Evolutionary conservation across 2,329 filamentous ascomycete species (phyloP), one percentile per base, ranked within the genome.

Genomic region (Hypoxylon sp.): DNA sequence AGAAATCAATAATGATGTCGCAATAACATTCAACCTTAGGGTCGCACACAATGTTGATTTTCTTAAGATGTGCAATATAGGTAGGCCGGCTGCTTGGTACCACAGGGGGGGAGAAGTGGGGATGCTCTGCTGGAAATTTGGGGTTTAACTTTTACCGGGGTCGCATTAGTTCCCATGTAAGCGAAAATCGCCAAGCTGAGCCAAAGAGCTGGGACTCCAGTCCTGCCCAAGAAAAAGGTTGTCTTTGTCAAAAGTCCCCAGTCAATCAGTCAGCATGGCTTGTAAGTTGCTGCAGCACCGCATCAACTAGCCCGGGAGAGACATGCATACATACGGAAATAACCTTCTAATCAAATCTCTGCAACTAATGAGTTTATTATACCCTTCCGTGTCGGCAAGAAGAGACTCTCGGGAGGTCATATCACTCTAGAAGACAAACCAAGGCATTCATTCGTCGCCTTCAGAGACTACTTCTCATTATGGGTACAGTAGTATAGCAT

Each of bases 41-140:
- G 68, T 70, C 47, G 39, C 66, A 61, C 66, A 63, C 46, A 63
- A 67, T 50, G 67, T 59, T 69, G 74, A 74, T 76, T 73, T 72
- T 66, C 74, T 75, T 78, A 78, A 76, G 74, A 78, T 77, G 73
- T 77, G 76, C 74, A 74, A 74, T 77, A 78, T 78, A 78, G 74
- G 57, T 64, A 53, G 67, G 64, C 67, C 67, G 54, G 63, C 62
- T 62, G 59, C 42, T 67, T 71, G 63, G 69, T 71, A 67, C 66
- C 58, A 69, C 50, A 63, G 59, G 68, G 61, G 61, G 71, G 61
- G 70, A 44, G 19, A 60, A 35, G 63, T 65, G 58, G 52, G 48
- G 51, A 63, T 60, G 42, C 44, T 50, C 51, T 68, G 62, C 61
- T 71, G 63, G 62, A 62, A 69, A 71, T 71, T 71, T 71, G 69